A percentile compares a stretch with the other conserved stretches of the same genome.
Conservation (phyloP, 805 yeast species). For the Cyberlindnera suaveolens region DNA sequence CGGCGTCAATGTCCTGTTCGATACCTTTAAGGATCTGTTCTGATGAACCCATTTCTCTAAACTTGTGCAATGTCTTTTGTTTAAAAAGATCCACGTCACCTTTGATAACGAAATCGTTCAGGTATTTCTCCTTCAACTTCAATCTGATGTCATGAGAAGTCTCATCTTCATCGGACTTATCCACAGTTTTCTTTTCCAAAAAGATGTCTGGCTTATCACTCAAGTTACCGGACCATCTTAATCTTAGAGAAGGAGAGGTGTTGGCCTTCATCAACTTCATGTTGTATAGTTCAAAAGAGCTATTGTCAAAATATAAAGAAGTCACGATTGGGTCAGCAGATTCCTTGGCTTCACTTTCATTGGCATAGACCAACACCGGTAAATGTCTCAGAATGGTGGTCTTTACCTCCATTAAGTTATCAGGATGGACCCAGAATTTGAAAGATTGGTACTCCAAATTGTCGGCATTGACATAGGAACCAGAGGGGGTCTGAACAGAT, state of each 20-base stretch:
- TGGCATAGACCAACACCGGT: slow-evolving; percentile 76
- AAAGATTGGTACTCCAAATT: slow-evolving; percentile 48
- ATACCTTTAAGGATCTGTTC: slow-evolving; percentile 45
- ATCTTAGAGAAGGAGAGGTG: slow-evolving; percentile 68
- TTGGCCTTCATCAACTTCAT: slow-evolving; percentile 67
- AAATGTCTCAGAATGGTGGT: slow-evolving; percentile 90
- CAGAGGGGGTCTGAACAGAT: slow-evolving; percentile 17
- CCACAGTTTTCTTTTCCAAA: slow-evolving; percentile 73
- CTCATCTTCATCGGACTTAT: slow-evolving; percentile 43
- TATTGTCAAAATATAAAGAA: slow-evolving; percentile 82
- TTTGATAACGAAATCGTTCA: slow-evolving; percentile 64
- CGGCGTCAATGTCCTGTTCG: slow-evolving; percentile 47
- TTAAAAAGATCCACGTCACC: slow-evolving; percentile 35
- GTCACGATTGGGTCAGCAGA: slow-evolving; percentile 76
- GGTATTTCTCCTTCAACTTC: slow-evolving; percentile 71
- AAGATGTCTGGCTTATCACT: slow-evolving; percentile 69
- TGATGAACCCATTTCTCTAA: slow-evolving; percentile 56
- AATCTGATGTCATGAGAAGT: slow-evolving; percentile 61
- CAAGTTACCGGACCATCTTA: slow-evolving; percentile 88
- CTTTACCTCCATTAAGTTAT: slow-evolving; percentile 93
- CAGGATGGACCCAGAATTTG: slow-evolving; percentile 97
- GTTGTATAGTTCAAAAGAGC: slow-evolving; percentile 78
- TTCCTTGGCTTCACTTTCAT: slow-evolving; percentile 38
- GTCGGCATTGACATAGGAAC: slow-evolving; percentile 9
- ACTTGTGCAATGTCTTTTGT: slow-evolving; percentile 51